Evolutionary conservation across 805 yeast species (phyloP), one percentile per base, ranked within the genome.

Genomic region (Pichia heedii): DNA sequence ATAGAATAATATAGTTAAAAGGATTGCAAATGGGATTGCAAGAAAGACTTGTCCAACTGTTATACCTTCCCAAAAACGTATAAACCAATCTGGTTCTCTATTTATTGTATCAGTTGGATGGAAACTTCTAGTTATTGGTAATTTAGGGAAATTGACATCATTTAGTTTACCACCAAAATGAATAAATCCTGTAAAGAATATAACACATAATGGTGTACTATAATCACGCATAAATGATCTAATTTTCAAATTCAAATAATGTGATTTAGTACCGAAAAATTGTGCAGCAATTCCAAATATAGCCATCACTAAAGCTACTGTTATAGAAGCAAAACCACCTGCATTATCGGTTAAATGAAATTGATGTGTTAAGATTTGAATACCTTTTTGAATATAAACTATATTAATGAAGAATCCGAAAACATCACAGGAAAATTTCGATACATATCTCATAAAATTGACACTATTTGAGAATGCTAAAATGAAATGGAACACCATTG

Each of bases 351-450:
- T 55, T 2, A 61, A 55, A 12, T 61, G 49, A 55, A 90, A 90
- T 57, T 90, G 97, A 42, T 78, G 66, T 1, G 75, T 63, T 30
- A 89, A 61, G 22, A 93, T 84, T 56, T 87, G 93, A 18, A 90
- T 78, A 0, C 97, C 97, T 56, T 90, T 90, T 58, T 87, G 88
- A 41, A 89, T 71, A 65, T 90, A 90, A 12, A 90, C 85, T 15
- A 87, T 70, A 56, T 87, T 85, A 54, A 87, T 90, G 62, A 89
- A 90, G 42, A 88, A 72, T 1, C 97, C 98, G 70, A 90, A 90
- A 5, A 86, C 86, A 50, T 90, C 95, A 61, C 97, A 89, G 2
- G 95, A 85, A 57, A 77, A 90, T 41, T 77, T 68, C 2, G 96
- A 82, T 22, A 89, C 84, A 52, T 74, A 79, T 49, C 76, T 75